Conservation (phyloP, 257 asterid species). For the Nicotiana obtusifolia region DNA sequence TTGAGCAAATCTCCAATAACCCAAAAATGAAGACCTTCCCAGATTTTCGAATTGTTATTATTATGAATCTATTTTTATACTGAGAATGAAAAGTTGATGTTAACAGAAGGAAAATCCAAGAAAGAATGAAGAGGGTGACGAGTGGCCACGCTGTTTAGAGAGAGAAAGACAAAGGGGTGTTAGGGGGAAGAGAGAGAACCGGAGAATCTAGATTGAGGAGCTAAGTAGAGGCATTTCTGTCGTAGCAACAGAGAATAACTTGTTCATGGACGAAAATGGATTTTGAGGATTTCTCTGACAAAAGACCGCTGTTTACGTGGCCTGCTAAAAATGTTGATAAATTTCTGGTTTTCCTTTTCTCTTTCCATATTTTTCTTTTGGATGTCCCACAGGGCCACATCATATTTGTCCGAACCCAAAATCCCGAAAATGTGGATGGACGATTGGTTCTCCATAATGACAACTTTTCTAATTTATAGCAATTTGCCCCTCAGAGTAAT, state of each 20-base stretch:
- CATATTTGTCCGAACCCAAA: background rate
- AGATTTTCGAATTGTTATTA: too few relatives aligned
- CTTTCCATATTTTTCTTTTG: background rate
- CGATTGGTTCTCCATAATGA: too few relatives aligned
- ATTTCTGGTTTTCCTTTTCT: background rate
- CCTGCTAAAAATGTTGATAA: background rate
- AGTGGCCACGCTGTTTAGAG: conserved; percentile 12
- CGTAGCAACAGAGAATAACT: background rate
- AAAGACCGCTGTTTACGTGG: background rate
- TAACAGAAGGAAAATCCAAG: background rate
- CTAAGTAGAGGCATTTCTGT: background rate
- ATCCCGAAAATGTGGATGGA: background rate
- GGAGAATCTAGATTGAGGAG: background rate
- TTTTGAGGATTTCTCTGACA: background rate
- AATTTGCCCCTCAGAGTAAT: too few relatives aligned
- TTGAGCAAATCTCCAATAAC: background rate
- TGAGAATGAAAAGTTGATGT: background rate
- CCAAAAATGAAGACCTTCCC: background rate
- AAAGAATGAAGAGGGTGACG: conserved; percentile 6
- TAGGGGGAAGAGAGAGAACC: background rate
- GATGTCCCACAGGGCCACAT: background rate
- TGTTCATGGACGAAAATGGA: background rate
- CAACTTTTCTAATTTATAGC: too few relatives aligned
- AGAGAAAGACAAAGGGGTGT: background rate
- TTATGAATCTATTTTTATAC: background rate